Evolutionary conservation across 1,284 basidiomycete species (phyloP).

Genomic region (Lentinula novae-zelandiae): DNA sequence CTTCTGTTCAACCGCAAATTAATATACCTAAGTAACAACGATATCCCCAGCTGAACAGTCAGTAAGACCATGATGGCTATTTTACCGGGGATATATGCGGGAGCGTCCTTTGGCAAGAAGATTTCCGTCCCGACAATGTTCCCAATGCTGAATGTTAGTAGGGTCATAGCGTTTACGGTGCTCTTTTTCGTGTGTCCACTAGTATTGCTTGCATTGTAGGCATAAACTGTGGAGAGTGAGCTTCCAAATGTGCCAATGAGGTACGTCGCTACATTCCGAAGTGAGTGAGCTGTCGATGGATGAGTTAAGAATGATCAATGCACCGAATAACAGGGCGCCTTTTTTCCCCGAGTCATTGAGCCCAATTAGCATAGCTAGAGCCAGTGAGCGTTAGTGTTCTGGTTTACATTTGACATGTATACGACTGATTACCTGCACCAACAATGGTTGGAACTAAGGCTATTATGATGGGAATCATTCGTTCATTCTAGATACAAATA

Average conservation of each 20-base stretch:
- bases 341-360: slow-evolving; percentile 47
- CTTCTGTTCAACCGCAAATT: slow-evolving; percentile 54
- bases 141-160: slow-evolving; percentile 52
- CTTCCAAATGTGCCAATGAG: slow-evolving; percentile 60
- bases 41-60: slow-evolving; percentile 46
- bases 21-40: slow-evolving; percentile 48
- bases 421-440: slow-evolving; percentile 39
- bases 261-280: slow-evolving; percentile 38
- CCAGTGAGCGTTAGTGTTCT: neutral
- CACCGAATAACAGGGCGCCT: slow-evolving; percentile 57
- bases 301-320: slow-evolving; percentile 5
- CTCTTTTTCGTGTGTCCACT: slow-evolving; percentile 69
- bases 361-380: slow-evolving; percentile 52
- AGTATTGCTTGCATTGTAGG: slow-evolving; percentile 43
- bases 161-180: slow-evolving; percentile 59
- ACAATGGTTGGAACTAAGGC: slow-evolving; percentile 61
- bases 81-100: slow-evolving; percentile 60
- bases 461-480: slow-evolving; percentile 63
- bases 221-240: slow-evolving; percentile 56
- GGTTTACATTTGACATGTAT: neutral
- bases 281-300: neutral
- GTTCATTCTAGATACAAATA: slow-evolving; percentile 39
- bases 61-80: slow-evolving; percentile 59
- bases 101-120: slow-evolving; percentile 61
- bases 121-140: slow-evolving; percentile 63